Conservation (phyloP, 257 asterid species). For the Solanum gandarillasii region DNA sequence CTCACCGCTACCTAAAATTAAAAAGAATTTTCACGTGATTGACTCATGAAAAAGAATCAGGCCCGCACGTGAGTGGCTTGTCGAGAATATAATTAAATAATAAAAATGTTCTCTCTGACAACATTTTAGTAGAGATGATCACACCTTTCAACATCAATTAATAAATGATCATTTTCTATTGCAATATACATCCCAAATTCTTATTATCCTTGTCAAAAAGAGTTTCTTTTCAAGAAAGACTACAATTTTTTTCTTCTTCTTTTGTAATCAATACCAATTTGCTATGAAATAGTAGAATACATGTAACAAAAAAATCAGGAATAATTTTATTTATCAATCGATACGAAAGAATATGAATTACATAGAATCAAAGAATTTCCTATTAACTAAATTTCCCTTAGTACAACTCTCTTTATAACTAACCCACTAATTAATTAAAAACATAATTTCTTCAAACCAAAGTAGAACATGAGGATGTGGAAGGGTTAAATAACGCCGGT, state of each 20-base stretch:
- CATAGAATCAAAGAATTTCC: neutral
- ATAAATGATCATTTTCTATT: too few relatives aligned
- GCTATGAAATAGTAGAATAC: neutral
- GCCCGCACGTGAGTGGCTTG: too few relatives aligned
- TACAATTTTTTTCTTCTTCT: neutral
- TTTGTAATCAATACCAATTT: neutral
- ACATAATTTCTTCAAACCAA: slow-evolving; percentile 16
- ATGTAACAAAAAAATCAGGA: neutral
- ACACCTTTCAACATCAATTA: too few relatives aligned
- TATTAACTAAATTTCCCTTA: neutral
- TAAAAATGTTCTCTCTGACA: too few relatives aligned
- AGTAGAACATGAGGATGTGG: slow-evolving; percentile 31
- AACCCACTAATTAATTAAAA: neutral
- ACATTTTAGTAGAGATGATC: too few relatives aligned
- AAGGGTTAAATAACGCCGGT: slow-evolving; percentile 43
- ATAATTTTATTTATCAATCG: neutral
- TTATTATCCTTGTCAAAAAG: neutral
- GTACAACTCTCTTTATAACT: neutral
- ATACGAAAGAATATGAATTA: neutral
- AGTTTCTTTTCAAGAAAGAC: neutral
- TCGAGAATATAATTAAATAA: too few relatives aligned
- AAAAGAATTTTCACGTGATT: too few relatives aligned
- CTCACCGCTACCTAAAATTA: too few relatives aligned
- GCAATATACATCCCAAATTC: too few relatives aligned
- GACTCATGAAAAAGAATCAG: too few relatives aligned